phyloP scores from a whole-genome alignment of 2,329 filamentous ascomycete species.

The Colletotrichum zoysiae region DNA sequence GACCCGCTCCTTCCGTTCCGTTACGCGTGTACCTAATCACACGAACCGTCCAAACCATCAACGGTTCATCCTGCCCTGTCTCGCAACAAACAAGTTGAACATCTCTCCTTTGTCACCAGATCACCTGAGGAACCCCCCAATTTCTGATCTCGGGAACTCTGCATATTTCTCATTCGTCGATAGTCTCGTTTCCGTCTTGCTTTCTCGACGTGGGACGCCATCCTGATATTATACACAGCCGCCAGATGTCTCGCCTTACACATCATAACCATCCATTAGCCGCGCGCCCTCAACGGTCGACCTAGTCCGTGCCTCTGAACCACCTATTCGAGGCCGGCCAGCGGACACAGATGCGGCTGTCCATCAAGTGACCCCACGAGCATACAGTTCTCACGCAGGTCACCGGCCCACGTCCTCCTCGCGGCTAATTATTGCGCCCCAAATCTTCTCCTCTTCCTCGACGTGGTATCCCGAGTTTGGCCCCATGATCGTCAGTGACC shows the following conservation, averaged over 20 bases:
- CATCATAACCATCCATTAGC: not conserved
- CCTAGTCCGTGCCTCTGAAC: not conserved
- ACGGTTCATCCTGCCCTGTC: not conserved
- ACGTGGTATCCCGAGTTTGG: conserved; percentile 58
- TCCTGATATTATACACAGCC: no score
- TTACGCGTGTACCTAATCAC: no score
- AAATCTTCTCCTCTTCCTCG: conserved; percentile 57
- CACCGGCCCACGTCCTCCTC: conserved; percentile 57
- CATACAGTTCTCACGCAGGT: conserved; percentile 29
- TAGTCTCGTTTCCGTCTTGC: not conserved
- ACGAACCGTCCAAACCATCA: not conserved
- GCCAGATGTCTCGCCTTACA: not conserved
- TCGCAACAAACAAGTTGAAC: not conserved
- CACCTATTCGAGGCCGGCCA: not conserved
- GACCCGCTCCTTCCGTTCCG: not conserved
- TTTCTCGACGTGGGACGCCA: conserved; percentile 1
- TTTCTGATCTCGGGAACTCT: not conserved
- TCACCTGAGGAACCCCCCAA: no score
- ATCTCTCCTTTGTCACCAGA: not conserved
- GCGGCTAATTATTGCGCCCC: conserved; percentile 57
- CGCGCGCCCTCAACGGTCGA: not conserved
- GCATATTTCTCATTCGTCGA: not conserved
- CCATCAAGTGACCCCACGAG: not conserved
- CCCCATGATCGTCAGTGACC: conserved; percentile 61
- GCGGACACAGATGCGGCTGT: no score